These are phyloP conservation scores for Vigna trinervia DNA, from an alignment of 306 rosid species.

Conservation along the genomic window DNA sequence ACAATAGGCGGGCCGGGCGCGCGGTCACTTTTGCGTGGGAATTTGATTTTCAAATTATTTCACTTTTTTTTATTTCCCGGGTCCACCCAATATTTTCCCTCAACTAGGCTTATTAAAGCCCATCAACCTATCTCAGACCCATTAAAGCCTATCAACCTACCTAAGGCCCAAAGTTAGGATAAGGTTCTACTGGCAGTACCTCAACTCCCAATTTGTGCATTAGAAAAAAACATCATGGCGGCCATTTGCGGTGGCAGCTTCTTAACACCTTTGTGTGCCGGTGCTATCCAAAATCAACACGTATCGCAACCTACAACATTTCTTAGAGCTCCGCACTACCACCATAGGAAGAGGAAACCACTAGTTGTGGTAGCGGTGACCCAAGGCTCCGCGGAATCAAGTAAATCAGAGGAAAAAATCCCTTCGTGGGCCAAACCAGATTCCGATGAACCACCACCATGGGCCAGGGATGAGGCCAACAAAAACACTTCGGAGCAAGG, in stretches of 20 bases:
- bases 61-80: background rate
- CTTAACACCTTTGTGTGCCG: background rate
- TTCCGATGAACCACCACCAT: constrained; percentile 92
- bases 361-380: constrained; percentile 61
- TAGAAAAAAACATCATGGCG: constrained; percentile 38
- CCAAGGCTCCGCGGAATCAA: constrained; percentile 80
- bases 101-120: background rate
- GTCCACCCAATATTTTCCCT: constrained; percentile 1
- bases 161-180: constrained; percentile 23
- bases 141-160: background rate
- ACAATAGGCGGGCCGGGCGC: constrained; percentile 14
- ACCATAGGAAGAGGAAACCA: constrained; percentile 8
- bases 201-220: background rate
- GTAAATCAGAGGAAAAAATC: constrained; percentile 76
- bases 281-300: constrained; percentile 2
- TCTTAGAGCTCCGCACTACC: background rate
- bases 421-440: constrained; percentile 93
- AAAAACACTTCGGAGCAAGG: constrained; percentile 47
- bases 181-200: constrained; percentile 28
- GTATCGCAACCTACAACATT: constrained; percentile 9
- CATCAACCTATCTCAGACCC: constrained; percentile 14
- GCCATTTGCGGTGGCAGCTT: background rate
- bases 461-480: constrained; percentile 73
- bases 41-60: constrained; percentile 33
- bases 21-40: constrained; percentile 36